These are phyloP conservation scores for Penicillium palitans DNA, from an alignment of 2,329 filamentous ascomycete genomes.

Conservation along the genomic window DNA sequence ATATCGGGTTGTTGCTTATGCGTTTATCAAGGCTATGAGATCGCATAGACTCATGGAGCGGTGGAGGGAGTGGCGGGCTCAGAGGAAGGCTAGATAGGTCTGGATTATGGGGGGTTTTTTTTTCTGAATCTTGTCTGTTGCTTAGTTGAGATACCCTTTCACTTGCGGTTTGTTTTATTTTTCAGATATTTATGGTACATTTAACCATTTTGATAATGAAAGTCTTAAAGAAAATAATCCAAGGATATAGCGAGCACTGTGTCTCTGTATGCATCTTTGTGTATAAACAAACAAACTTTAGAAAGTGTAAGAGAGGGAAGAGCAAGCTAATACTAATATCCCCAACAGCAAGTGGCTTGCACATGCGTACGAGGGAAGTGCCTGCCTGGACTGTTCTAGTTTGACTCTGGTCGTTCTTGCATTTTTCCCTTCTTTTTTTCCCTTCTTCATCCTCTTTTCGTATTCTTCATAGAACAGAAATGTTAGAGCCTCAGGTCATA, in stretches of 20 bases:
- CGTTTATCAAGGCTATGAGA: conserved; percentile 33
- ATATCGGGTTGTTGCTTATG: conserved; percentile 60
- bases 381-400: not conserved
- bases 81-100: conserved; percentile 4
- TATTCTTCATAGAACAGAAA: too few species aligned
- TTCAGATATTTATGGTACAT: not conserved
- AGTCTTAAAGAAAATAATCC: not conserved
- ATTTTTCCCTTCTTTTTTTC: too few species aligned
- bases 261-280: not conserved
- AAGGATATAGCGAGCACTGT: not conserved
- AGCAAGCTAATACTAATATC: not conserved
- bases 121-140: not conserved
- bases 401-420: not conserved
- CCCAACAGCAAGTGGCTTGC: not conserved
- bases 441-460: too few species aligned
- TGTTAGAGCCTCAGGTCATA: not conserved
- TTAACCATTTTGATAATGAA: not conserved
- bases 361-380: not conserved
- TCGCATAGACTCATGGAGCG: conserved; percentile 23
- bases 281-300: not conserved
- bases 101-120: not conserved
- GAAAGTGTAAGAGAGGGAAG: not conserved
- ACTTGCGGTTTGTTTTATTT: not conserved
- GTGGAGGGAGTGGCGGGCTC: conserved; percentile 27
- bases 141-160: not conserved